These are phyloP conservation scores for Sergeia podlipaevii DNA, from an alignment of 208 protist species.

Conservation along the genomic window DNA sequence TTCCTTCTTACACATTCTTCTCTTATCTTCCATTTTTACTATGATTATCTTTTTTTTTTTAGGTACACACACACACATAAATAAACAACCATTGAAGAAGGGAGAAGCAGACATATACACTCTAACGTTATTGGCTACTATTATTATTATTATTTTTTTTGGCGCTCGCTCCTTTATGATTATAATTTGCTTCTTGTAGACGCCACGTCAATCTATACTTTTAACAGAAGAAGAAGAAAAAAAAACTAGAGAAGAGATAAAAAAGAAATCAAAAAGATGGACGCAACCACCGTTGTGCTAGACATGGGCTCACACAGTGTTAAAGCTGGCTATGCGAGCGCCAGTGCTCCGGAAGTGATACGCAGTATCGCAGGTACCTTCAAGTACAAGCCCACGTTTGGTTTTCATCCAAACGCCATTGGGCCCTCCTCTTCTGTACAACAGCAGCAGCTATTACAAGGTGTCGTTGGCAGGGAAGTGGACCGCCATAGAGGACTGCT, in stretches of 20 bases:
- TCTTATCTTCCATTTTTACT: too few relatives aligned
- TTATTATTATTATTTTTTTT: too few relatives aligned
- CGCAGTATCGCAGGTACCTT: slow-evolving; percentile 28
- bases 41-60: too few relatives aligned
- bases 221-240: slow-evolving; percentile 1
- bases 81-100: too few relatives aligned
- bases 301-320: slow-evolving; percentile 46
- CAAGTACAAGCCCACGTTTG: slow-evolving; percentile 33
- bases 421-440: not conserved
- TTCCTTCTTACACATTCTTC: too few relatives aligned
- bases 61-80: too few relatives aligned
- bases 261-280: slow-evolving; percentile 10
- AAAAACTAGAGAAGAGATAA: slow-evolving; percentile 16
- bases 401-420: not conserved
- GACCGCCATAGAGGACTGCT: slow-evolving; percentile 50
- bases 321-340: slow-evolving; percentile 32
- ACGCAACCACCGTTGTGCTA: slow-evolving; percentile 23
- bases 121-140: too few relatives aligned
- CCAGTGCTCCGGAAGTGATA: slow-evolving; percentile 16
- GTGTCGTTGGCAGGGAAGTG: slow-evolving; percentile 19
- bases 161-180: too few relatives aligned
- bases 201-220: not conserved
- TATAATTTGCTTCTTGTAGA: not conserved
- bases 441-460: not conserved
- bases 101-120: too few relatives aligned